Evolutionary conservation across 768 basidiomycete species (phyloP).

Genomic region (Termitomyces sp.): DNA sequence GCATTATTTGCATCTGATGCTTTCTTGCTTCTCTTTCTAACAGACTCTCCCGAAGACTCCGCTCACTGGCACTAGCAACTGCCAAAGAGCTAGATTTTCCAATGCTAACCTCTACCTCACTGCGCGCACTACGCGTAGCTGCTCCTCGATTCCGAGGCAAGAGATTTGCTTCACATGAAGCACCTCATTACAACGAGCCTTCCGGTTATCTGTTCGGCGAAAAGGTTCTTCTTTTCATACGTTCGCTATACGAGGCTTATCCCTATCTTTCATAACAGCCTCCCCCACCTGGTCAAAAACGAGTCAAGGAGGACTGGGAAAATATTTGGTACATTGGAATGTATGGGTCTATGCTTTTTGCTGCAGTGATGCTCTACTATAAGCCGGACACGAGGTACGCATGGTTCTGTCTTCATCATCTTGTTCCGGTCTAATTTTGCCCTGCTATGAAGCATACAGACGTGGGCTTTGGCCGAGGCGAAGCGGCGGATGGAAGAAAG

Average conservation of each 20-base stretch:
- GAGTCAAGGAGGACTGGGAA: constrained; percentile 90
- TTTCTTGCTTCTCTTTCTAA: constrained; percentile 9
- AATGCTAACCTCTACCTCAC: constrained; percentile 44
- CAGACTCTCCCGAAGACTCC: constrained; percentile 10
- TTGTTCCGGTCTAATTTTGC: constrained; percentile 1
- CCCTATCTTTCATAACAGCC: constrained; percentile 41
- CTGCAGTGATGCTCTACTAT: constrained; percentile 75
- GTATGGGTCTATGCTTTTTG: constrained; percentile 82
- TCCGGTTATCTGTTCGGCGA: constrained; percentile 85
- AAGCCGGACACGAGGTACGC: constrained; percentile 90
- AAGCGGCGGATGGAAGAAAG: constrained; percentile 87
- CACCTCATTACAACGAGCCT: constrained; percentile 85
- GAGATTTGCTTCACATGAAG: constrained; percentile 67
- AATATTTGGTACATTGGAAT: constrained; percentile 86
- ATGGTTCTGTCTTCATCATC: background rate
- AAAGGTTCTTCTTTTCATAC: constrained; percentile 48
- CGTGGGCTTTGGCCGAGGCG: constrained; percentile 89
- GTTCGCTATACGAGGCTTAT: background rate
- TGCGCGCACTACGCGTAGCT: constrained; percentile 39
- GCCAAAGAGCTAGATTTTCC: background rate
- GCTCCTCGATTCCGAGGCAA: constrained; percentile 30
- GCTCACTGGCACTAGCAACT: background rate
- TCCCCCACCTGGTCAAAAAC: constrained; percentile 71
- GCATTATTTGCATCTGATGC: constrained; percentile 14
- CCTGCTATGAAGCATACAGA: constrained; percentile 60